Percentiles rank a stretch among this genome's conserved stretches.
phyloP scores from a whole-genome alignment of 2,329 filamentous ascomycete species.

The Aurifilum marmelostoma region DNA sequence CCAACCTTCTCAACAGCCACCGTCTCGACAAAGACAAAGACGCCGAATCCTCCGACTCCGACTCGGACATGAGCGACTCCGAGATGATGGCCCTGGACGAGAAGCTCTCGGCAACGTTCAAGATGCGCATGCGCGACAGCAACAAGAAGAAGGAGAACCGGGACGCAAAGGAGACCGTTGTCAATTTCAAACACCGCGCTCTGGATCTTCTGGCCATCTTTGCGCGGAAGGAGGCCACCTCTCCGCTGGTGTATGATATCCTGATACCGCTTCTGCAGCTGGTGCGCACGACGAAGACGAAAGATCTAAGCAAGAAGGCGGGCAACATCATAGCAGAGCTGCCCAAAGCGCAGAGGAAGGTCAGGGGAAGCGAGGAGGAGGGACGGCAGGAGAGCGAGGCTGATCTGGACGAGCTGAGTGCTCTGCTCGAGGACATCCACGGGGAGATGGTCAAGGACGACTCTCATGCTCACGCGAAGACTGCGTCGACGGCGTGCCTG shows the following conservation, averaged over 20 bases:
- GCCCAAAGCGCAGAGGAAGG: constrained; percentile 68
- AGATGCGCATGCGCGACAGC: constrained; percentile 71
- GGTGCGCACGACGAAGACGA: constrained; percentile 75
- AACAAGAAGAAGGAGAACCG: constrained; percentile 83
- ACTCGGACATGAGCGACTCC: constrained; percentile 90
- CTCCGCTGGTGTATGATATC: constrained; percentile 67
- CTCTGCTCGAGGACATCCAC: constrained; percentile 69
- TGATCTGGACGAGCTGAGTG: constrained; percentile 47
- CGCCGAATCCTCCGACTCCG: constrained; percentile 61
- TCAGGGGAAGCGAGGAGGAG: constrained; percentile 46
- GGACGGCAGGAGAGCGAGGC: constrained; percentile 40
- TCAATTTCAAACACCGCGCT: constrained; percentile 94
- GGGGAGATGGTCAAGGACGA: constrained; percentile 63
- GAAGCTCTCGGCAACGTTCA: constrained; percentile 84
- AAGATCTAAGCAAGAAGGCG: constrained; percentile 74
- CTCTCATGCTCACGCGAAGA: constrained; percentile 72
- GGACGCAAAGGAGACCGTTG: constrained; percentile 83
- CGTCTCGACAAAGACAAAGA: constrained; percentile 61
- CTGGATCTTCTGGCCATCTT: constrained; percentile 87
- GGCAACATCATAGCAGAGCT: constrained; percentile 73
- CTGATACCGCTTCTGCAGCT: constrained; percentile 77
- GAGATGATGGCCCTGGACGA: constrained; percentile 91
- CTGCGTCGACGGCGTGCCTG: constrained; percentile 74
- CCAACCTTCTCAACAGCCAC: constrained; percentile 71
- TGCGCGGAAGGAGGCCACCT: constrained; percentile 75